These are phyloP conservation scores for Ustilago bromivora DNA, from an alignment of 1,284 basidiomycete species.

Conservation along the genomic window DNA sequence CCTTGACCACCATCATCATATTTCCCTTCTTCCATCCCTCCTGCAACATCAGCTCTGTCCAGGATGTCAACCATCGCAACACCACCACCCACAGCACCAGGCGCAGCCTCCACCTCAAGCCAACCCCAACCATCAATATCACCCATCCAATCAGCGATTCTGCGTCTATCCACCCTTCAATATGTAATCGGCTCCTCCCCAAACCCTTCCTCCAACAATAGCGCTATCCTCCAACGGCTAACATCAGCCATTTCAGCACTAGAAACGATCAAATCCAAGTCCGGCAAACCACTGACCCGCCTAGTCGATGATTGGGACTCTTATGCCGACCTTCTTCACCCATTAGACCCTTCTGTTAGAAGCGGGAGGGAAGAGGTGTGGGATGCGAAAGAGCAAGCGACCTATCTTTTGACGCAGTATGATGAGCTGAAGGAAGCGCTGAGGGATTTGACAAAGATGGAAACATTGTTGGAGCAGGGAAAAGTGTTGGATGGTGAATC, in stretches of 20 bases:
- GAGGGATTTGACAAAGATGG: background rate
- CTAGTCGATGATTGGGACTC: slow-evolving; percentile 15
- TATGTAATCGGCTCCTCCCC: slow-evolving; percentile 1
- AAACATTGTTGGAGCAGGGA: background rate
- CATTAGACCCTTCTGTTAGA: background rate
- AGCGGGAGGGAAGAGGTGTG: background rate
- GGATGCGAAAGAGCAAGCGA: slow-evolving; percentile 15
- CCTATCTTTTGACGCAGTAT: slow-evolving; percentile 12
- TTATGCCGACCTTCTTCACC: slow-evolving; percentile 13
- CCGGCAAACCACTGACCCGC: slow-evolving; percentile 2
- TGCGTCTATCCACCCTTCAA: slow-evolving; percentile 3
- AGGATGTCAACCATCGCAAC: background rate
- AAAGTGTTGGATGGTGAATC: slow-evolving; percentile 8
- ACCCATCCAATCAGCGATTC: background rate
- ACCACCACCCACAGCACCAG: background rate
- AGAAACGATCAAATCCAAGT: background rate
- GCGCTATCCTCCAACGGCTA: background rate
- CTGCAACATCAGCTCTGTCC: background rate
- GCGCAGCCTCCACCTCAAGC: background rate
- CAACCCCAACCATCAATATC: background rate
- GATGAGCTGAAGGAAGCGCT: background rate
- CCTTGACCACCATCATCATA: background rate
- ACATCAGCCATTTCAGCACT: background rate
- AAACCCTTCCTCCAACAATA: background rate
- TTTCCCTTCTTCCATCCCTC: background rate